Evolutionary conservation across 768 basidiomycete genomes (phyloP).

Genomic region (Dioszegia hungarica): DNA sequence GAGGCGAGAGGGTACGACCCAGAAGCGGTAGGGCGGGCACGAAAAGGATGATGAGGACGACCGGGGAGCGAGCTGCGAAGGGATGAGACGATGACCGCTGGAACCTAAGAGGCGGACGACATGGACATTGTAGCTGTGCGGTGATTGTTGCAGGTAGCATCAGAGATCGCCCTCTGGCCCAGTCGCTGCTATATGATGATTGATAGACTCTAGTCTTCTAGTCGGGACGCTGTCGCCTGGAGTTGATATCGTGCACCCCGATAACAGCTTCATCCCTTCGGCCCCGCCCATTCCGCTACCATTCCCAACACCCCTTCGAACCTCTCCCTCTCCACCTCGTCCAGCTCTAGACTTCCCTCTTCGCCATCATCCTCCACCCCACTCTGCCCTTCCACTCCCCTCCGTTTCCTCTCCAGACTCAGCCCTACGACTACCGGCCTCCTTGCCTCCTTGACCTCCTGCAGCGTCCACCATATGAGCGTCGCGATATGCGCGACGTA

Average conservation of each 20-base stretch:
- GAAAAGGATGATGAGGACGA: constrained; percentile 5
- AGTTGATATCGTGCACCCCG: no score
- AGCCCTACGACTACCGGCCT: constrained; percentile 70
- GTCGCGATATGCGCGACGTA: constrained; percentile 86
- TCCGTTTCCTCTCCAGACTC: constrained; percentile 52
- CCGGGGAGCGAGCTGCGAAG: no score
- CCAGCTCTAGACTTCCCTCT: constrained; percentile 28
- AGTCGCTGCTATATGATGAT: no score
- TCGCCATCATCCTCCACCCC: constrained; percentile 35
- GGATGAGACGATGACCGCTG: no score
- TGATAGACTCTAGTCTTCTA: no score
- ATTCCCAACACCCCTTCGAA: constrained; percentile 55
- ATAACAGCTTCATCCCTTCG: constrained; percentile 1
- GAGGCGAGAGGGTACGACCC: constrained; percentile 32
- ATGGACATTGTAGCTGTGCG: constrained; percentile 8
- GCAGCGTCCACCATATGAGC: constrained; percentile 62
- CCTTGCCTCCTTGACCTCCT: constrained; percentile 52
- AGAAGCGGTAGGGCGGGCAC: constrained; percentile 33
- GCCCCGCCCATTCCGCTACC: constrained; percentile 44
- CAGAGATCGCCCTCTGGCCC: no score
- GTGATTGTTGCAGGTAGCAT: no score
- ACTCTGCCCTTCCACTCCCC: background rate
- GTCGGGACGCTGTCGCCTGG: no score
- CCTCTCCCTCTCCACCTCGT: constrained; percentile 47
- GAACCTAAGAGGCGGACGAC: no score